Percentiles rank a stretch among this genome's conserved stretches.
Conservation (phyloP, 257 asterid species). For the Rauvolfia tetraphylla region DNA sequence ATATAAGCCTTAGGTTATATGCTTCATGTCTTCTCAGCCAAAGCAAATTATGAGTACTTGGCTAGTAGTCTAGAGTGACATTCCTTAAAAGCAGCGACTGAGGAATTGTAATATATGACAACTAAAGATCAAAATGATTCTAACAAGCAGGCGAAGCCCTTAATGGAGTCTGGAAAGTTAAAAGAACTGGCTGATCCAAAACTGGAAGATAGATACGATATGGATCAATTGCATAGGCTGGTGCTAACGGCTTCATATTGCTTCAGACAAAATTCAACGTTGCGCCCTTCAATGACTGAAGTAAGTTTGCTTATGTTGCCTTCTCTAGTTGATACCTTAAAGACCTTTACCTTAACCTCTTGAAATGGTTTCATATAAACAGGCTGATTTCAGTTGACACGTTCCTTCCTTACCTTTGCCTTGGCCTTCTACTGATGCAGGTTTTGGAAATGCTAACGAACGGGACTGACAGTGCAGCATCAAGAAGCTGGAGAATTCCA, state of each 20-base stretch:
- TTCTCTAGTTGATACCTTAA: background rate
- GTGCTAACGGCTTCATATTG: constrained; percentile 72
- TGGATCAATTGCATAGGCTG: constrained; percentile 57
- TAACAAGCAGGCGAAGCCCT: constrained; percentile 56
- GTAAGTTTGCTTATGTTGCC: constrained; percentile 23
- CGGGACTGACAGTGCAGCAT: constrained; percentile 41
- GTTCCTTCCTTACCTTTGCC: background rate
- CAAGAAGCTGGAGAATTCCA: constrained; percentile 62
- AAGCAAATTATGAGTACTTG: background rate
- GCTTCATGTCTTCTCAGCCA: too few species aligned
- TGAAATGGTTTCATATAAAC: background rate
- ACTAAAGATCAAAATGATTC: background rate
- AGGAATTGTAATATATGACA: background rate
- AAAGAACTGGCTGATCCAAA: constrained; percentile 65
- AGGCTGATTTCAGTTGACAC: background rate
- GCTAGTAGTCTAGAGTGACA: background rate
- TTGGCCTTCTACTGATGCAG: constrained; percentile 17
- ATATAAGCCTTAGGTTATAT: background rate
- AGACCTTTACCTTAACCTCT: background rate
- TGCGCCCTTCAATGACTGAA: constrained; percentile 77
- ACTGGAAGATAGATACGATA: constrained; percentile 52
- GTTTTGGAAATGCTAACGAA: constrained; percentile 52
- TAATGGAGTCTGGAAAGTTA: constrained; percentile 73
- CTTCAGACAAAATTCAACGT: constrained; percentile 54
- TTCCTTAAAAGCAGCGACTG: too few species aligned